A percentile compares a stretch with the other conserved stretches of the same genome.
Evolutionary conservation across 2,329 filamentous ascomycete species (phyloP).

Genomic region (Alternaria sp.): DNA sequence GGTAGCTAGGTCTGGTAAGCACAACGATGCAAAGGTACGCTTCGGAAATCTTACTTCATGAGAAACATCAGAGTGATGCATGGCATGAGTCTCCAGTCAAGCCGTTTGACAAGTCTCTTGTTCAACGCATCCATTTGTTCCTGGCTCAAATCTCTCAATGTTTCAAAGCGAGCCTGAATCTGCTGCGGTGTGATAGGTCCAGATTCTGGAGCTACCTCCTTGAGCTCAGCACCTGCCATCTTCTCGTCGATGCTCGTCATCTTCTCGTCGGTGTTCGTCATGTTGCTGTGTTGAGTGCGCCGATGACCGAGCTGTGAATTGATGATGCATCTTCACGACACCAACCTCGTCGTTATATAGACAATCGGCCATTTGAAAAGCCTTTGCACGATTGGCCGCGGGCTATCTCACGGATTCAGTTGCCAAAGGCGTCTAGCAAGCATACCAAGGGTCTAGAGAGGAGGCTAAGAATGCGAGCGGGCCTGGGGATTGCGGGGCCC

Average conservation of each 20-base stretch:
- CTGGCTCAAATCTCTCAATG: conserved; percentile 29
- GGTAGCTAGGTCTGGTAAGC: conserved; percentile 33
- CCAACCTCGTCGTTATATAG: conserved; percentile 1
- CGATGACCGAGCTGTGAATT: background rate
- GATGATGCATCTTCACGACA: background rate
- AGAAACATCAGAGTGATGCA: conserved; percentile 42
- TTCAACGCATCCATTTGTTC: conserved; percentile 37
- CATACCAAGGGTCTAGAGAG: background rate
- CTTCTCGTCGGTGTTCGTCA: conserved; percentile 15
- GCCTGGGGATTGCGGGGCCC: conserved; percentile 22
- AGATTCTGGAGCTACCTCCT: conserved; percentile 15
- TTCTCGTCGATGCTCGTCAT: conserved; percentile 14
- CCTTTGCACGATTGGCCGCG: background rate
- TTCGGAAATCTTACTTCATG: conserved; percentile 28
- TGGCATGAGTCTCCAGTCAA: conserved; percentile 41
- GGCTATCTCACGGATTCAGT: background rate
- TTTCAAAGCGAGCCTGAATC: conserved; percentile 37
- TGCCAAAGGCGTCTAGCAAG: background rate
- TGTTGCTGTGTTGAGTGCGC: background rate
- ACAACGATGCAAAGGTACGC: background rate
- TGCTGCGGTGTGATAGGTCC: conserved; percentile 31
- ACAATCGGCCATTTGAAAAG: background rate
- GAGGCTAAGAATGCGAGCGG: conserved; percentile 1
- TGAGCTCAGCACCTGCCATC: conserved; percentile 23
- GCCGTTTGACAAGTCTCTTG: conserved; percentile 31